A percentile compares a stretch with the other conserved stretches of the same genome.
Evolutionary conservation across 148 eudicot species (phyloP).

Genomic region (Vaccinium macrocarpon): DNA sequence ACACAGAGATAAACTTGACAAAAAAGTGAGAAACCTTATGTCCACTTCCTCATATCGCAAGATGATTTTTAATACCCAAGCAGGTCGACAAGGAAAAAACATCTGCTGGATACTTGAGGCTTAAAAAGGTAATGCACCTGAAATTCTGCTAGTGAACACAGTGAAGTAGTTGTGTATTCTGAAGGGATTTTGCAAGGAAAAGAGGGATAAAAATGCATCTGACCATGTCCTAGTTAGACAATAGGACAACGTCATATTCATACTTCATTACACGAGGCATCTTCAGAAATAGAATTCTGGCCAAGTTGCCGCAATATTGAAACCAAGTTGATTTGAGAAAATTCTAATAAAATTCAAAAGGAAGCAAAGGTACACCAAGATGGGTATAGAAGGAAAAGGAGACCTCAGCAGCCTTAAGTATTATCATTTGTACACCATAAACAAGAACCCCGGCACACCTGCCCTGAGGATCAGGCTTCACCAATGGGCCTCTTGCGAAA

Average conservation of each 20-base stretch:
- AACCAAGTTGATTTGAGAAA: conserved; percentile 2
- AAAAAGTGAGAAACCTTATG: not conserved
- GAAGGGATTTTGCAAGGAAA: not conserved
- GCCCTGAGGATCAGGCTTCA: conserved; percentile 94
- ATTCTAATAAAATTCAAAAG: conserved; percentile 1
- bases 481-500: conserved; percentile 85
- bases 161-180: not conserved
- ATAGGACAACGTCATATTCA: not conserved
- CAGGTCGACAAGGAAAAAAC: not conserved
- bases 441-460: conserved; percentile 91
- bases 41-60: not conserved
- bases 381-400: conserved; percentile 31
- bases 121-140: not conserved
- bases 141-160: not conserved
- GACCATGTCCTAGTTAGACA: not conserved
- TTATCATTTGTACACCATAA: conserved; percentile 87
- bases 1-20: not conserved
- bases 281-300: not conserved
- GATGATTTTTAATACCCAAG: not conserved
- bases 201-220: not conserved
- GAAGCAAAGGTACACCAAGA: conserved; percentile 12
- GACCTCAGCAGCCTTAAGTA: conserved; percentile 95
- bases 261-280: no score
- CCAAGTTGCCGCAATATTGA: not conserved
- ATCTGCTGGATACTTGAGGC: not conserved